Conservation (phyloP, 2,329 filamentous ascomycete species). For the Coniella lustricola region DNA sequence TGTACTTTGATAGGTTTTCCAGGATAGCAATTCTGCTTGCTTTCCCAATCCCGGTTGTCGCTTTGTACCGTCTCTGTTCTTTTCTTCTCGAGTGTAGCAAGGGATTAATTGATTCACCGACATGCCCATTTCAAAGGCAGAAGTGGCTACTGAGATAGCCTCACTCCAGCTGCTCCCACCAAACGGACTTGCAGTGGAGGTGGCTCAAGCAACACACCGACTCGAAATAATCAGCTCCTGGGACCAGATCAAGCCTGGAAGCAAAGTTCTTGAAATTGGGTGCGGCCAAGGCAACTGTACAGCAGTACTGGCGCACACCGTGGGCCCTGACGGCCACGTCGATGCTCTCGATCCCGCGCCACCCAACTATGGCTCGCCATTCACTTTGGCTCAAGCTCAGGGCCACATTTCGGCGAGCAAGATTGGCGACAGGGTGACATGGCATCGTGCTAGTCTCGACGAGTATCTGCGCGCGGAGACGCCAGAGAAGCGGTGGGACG, state of each 20-base stretch:
- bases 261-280: constrained; percentile 47
- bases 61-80: neutral
- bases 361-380: constrained; percentile 42
- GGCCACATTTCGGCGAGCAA: constrained; percentile 31
- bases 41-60: neutral
- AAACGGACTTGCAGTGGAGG: constrained; percentile 2
- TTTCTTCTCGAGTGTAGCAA: no score
- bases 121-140: neutral
- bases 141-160: constrained; percentile 4
- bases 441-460: constrained; percentile 31
- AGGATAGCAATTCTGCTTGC: no score
- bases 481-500: constrained; percentile 30
- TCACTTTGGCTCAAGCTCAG: constrained; percentile 43
- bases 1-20: no score
- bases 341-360: constrained; percentile 46
- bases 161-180: constrained; percentile 4
- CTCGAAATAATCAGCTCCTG: constrained; percentile 29
- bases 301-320: constrained; percentile 41
- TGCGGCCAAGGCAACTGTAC: constrained; percentile 55
- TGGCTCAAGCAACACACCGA: constrained; percentile 26
- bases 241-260: constrained; percentile 28
- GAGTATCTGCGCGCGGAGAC: constrained; percentile 27
- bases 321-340: constrained; percentile 37
- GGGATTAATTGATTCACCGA: no score
- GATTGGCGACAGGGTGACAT: constrained; percentile 36